These are phyloP conservation scores for Diospyros lotus DNA, from an alignment of 148 eudicot species.

Conservation along the genomic window DNA sequence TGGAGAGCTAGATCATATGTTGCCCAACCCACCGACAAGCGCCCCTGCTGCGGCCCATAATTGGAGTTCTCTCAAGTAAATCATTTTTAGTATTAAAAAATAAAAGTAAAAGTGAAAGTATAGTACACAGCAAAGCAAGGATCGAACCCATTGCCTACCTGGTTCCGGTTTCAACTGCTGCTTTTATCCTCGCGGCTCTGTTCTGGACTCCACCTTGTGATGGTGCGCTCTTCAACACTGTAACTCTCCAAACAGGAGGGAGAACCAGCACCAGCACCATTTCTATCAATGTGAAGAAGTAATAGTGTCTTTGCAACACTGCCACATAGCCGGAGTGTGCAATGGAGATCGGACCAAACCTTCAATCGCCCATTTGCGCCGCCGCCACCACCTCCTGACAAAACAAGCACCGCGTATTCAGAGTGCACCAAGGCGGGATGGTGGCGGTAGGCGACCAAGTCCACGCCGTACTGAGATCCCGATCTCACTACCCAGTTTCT, in stretches of 20 bases:
- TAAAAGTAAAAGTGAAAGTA: too few relatives aligned
- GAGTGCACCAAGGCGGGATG: conserved; percentile 78
- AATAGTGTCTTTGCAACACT: conserved; percentile 77
- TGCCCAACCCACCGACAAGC: too few relatives aligned
- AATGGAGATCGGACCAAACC: conserved; percentile 75
- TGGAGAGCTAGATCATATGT: too few relatives aligned
- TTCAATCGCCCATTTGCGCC: conserved; percentile 35
- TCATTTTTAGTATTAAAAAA: too few relatives aligned
- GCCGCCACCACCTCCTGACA: conserved; percentile 27
- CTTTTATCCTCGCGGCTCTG: conserved; percentile 44
- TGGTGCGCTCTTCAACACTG: conserved; percentile 38
- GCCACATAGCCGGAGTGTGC: conserved; percentile 69
- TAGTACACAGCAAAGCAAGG: background rate
- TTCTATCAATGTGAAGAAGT: conserved; percentile 35
- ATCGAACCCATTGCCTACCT: background rate
- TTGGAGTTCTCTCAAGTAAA: too few relatives aligned
- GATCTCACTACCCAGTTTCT: conserved; percentile 81
- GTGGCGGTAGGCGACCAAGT: conserved; percentile 76
- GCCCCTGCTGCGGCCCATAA: too few relatives aligned
- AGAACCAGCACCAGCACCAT: conserved; percentile 18
- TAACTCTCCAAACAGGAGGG: conserved; percentile 40
- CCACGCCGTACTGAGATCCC: conserved; percentile 79
- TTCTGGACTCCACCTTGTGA: conserved; percentile 70
- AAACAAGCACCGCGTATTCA: conserved; percentile 70
- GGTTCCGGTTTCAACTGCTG: background rate